Evolutionary conservation across 148 eudicot genomes (phyloP).

Genomic region (Linanthus parryae): DNA sequence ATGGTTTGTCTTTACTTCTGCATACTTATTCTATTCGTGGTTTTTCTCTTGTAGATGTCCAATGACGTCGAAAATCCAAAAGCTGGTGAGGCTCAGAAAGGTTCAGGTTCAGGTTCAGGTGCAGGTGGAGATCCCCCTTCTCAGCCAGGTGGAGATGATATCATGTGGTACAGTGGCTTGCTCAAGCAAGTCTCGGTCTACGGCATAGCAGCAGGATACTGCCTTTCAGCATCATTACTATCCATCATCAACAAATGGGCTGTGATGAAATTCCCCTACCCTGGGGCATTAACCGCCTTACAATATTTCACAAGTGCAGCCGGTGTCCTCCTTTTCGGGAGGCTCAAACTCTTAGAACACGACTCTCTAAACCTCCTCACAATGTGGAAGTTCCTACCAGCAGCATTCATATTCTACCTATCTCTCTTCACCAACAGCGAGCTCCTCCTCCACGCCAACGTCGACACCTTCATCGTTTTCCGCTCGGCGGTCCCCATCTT

Average conservation of each 20-base stretch:
- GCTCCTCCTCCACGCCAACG: conserved; percentile 95
- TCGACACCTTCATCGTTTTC: conserved; percentile 91
- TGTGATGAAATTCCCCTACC: conserved; percentile 92
- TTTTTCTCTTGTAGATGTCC: conserved; percentile 40
- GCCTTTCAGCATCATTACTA: conserved; percentile 84
- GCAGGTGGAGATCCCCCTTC: conserved; percentile 22
- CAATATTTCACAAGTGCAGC: conserved; percentile 90
- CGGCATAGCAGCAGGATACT: conserved; percentile 91
- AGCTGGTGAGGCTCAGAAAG: conserved; percentile 23
- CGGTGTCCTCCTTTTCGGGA: conserved; percentile 65
- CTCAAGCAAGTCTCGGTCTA: conserved; percentile 79
- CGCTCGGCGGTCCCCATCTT: conserved; percentile 95
- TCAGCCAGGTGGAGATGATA: conserved; percentile 23
- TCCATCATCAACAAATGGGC: conserved; percentile 97
- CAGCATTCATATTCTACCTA: conserved; percentile 88
- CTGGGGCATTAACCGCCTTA: conserved; percentile 87
- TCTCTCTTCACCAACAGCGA: conserved; percentile 97
- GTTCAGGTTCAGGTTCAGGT: conserved; percentile 15
- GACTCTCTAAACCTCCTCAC: conserved; percentile 65
- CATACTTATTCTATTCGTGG: neutral
- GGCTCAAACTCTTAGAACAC: conserved; percentile 59
- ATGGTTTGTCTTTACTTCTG: neutral
- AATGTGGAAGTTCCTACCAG: conserved; percentile 90
- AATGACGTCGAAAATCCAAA: conserved; percentile 53
- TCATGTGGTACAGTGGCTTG: conserved; percentile 48